Base-by-base conservation (phyloP, 805 yeast genomes). In the Zygosaccharomyces bailii region DNA sequence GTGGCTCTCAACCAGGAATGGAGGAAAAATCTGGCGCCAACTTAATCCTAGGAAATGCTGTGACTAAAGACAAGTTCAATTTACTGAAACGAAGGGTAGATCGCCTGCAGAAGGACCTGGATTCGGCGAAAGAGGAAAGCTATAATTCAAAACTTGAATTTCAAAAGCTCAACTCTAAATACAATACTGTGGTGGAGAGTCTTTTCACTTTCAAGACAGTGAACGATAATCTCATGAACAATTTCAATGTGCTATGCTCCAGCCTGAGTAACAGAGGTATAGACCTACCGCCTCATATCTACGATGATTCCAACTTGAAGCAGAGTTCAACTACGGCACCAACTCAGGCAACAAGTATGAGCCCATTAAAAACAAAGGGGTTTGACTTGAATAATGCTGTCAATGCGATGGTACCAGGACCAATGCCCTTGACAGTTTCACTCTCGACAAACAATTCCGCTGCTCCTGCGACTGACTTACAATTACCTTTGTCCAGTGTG, bases 171-270 rank as follows among this genome's bases (percentile, higher is more conserved):
- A 72, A 76, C 35, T 71, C 75, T 16, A 82, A 81, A 58, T 84
- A 82, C 55, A 79, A 81, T 50, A 77, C 84, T 1, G 70, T 84
- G 13, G 69, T 84, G 32, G 85, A 82, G 42, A 75, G 80, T 48
- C 63, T 84, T 38, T 71, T 84, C 9, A 69, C 79, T 0, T 64
- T 82, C 48, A 80, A 79, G 53, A 68, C 73, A 13, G 68, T 73
- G 8, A 78, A 80, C 57, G 87, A 82, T 52, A 69, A 82, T 32
- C 73, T 76, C 52, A 70, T 75, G 42, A 67, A 72, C 32, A 73
- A 81, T 39, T 70, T 85, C 51, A 71, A 71, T 32, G 56, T 73
- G 1, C 60, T 85, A 24, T 70, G 77, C 19, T 69, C 70, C 39
- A 67, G 78, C 31, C 63, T 85, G 32, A 54, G 67, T 4, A 79